A percentile compares a stretch with the other conserved stretches of the same genome.
Conservation (phyloP, 176 grass and related monocot species). For the Avena insularis region DNA sequence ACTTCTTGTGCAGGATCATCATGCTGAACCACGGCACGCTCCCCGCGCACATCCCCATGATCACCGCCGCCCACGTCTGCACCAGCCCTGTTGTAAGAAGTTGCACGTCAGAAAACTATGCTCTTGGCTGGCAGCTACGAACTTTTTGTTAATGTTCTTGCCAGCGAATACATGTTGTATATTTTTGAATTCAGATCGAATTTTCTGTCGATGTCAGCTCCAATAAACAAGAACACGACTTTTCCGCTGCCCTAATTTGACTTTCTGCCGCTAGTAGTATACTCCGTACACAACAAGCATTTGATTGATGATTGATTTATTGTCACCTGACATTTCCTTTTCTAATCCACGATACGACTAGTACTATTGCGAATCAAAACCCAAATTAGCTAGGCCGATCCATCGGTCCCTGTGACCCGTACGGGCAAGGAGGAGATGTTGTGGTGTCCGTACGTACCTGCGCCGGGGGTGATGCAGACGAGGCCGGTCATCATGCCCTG, state of each 20-base stretch:
- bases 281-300: not conserved
- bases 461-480: constrained; percentile 88
- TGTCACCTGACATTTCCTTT: not conserved
- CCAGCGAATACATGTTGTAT: too few relatives aligned
- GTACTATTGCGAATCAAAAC: too few relatives aligned
- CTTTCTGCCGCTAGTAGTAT: not conserved
- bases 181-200: not conserved
- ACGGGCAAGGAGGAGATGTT: not conserved
- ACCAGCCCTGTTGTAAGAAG: constrained; percentile 52
- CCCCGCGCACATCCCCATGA: constrained; percentile 68
- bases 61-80: constrained; percentile 69
- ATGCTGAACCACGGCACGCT: constrained; percentile 89
- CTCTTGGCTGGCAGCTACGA: not conserved
- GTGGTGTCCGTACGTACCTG: constrained; percentile 48
- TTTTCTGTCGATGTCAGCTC: not conserved
- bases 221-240: not conserved
- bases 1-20: constrained; percentile 91
- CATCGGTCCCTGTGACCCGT: not conserved
- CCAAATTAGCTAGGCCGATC: too few relatives aligned
- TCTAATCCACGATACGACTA: too few relatives aligned
- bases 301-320: not conserved
- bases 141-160: too few relatives aligned
- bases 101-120: not conserved
- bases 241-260: constrained; percentile 37
- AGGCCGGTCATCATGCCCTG: constrained; percentile 95